A percentile compares a stretch with the other conserved stretches of the same genome.
phyloP scores from a whole-genome alignment of 805 yeast genomes.

The Saccharomycopsis malanga region DNA sequence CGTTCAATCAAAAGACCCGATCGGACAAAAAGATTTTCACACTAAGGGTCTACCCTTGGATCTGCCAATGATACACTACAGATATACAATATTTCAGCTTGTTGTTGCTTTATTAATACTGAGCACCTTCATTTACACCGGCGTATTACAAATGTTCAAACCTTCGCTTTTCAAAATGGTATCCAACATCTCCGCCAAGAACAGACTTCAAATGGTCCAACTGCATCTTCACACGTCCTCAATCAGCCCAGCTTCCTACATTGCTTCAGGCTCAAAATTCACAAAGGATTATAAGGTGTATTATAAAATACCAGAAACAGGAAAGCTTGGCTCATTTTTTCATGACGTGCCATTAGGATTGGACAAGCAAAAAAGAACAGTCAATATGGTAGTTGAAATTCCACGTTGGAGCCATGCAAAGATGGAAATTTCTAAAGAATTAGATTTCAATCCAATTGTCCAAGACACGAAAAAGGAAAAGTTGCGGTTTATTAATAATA shows the following conservation, averaged over 20 bases:
- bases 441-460: slow-evolving; percentile 63
- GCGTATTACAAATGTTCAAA: neutral
- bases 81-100: neutral
- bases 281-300: slow-evolving; percentile 29
- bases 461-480: slow-evolving; percentile 76
- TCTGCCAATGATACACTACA: too few relatives aligned
- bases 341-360: slow-evolving; percentile 64
- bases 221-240: neutral
- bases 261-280: slow-evolving; percentile 20
- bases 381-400: slow-evolving; percentile 67
- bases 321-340: slow-evolving; percentile 52
- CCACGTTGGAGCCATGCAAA: slow-evolving; percentile 82
- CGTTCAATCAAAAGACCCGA: too few relatives aligned
- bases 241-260: neutral
- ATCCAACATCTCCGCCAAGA: neutral
- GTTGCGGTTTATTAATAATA: slow-evolving; percentile 67
- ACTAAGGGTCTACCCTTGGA: too few relatives aligned
- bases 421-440: slow-evolving; percentile 60
- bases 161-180: neutral
- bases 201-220: neutral
- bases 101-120: too few relatives aligned
- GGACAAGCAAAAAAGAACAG: slow-evolving; percentile 35
- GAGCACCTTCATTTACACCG: neutral
- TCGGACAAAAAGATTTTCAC: too few relatives aligned
- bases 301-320: slow-evolving; percentile 30